These are phyloP conservation scores for Aspergillus japonicus DNA, from an alignment of 2,329 filamentous ascomycete genomes.

Conservation along the genomic window DNA sequence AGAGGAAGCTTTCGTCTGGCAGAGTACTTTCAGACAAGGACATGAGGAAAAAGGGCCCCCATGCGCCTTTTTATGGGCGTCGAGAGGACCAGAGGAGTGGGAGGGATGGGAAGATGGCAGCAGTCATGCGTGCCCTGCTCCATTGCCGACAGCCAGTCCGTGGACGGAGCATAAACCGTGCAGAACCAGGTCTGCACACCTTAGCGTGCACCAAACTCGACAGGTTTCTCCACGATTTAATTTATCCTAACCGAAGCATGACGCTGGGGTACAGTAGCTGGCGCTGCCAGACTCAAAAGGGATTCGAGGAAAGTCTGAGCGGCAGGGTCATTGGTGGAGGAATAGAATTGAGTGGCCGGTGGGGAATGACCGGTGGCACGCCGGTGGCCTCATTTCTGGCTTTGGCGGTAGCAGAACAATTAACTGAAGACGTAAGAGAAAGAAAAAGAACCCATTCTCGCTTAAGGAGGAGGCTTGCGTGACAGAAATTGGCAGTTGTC, in stretches of 20 bases:
- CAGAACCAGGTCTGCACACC: neutral
- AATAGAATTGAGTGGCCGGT: conserved; percentile 8
- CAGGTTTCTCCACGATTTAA: conserved; percentile 3
- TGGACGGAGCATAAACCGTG: neutral
- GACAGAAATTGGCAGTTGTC: neutral
- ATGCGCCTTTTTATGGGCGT: neutral
- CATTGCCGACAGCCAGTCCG: neutral
- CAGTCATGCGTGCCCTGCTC: neutral
- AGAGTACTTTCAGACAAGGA: neutral
- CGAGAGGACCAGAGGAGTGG: neutral
- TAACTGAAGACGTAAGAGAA: neutral
- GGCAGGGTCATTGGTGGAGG: conserved; percentile 20
- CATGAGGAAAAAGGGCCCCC: neutral
- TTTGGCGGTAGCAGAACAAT: neutral
- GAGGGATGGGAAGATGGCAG: neutral
- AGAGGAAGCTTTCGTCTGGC: neutral
- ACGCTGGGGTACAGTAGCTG: neutral
- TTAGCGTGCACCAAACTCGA: neutral
- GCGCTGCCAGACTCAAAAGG: neutral
- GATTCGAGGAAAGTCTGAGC: neutral
- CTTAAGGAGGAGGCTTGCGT: neutral
- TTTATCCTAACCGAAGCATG: neutral
- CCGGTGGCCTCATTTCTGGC: neutral
- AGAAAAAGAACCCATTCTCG: neutral
- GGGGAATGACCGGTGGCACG: conserved; percentile 6